Conservation (phyloP, 2,329 filamentous ascomycete genomes). For the Emericellopsis cladophorae region DNA sequence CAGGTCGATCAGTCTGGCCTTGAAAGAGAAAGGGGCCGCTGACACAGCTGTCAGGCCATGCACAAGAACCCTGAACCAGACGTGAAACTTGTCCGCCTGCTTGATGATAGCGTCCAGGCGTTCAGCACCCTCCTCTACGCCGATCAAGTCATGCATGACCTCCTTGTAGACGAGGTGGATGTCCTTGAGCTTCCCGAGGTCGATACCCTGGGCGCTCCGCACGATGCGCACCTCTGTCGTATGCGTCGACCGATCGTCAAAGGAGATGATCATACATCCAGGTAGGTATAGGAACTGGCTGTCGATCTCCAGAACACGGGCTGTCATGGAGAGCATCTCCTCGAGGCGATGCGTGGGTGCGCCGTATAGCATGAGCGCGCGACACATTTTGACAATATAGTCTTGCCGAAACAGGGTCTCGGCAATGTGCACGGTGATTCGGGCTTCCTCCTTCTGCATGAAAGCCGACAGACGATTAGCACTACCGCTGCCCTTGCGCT, state of each 20-base stretch:
- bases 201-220: slow-evolving; percentile 41
- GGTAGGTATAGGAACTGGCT: slow-evolving; percentile 83
- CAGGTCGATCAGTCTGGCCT: slow-evolving; percentile 57
- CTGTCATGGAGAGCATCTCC: slow-evolving; percentile 78
- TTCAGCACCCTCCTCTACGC: slow-evolving; percentile 42
- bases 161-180: slow-evolving; percentile 52
- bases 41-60: slow-evolving; percentile 62
- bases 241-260: slow-evolving; percentile 57
- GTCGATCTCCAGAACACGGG: slow-evolving; percentile 72
- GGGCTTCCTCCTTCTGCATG: slow-evolving; percentile 29
- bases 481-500: not conserved
- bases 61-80: slow-evolving; percentile 42
- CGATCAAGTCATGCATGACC: slow-evolving; percentile 46
- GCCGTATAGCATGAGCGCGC: slow-evolving; percentile 75
- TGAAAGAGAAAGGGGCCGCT: slow-evolving; percentile 66
- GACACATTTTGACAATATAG: slow-evolving; percentile 74
- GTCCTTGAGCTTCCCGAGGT: slow-evolving; percentile 49
- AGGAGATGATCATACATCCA: slow-evolving; percentile 86
- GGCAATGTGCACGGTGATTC: slow-evolving; percentile 40
- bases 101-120: slow-evolving; percentile 41
- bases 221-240: slow-evolving; percentile 56
- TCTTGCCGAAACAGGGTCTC: slow-evolving; percentile 64
- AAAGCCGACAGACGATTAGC: slow-evolving; percentile 12
- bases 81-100: slow-evolving; percentile 40
- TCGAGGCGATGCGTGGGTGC: slow-evolving; percentile 84